These are phyloP conservation scores for Russula compacta DNA, from an alignment of 768 basidiomycete genomes.

Conservation along the genomic window DNA sequence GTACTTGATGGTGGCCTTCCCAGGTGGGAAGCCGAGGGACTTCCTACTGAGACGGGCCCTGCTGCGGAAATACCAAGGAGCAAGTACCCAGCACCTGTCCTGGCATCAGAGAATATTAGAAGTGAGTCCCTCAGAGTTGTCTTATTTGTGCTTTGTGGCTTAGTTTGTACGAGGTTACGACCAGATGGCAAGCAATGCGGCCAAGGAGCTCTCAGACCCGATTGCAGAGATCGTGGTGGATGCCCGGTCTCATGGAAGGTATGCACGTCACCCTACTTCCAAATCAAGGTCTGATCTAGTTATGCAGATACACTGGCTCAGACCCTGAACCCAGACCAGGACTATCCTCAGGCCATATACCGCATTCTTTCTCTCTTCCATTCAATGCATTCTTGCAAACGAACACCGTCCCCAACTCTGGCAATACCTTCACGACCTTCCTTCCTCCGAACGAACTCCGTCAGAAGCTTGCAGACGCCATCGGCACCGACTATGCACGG, in stretches of 20 bases:
- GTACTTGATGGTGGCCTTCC: slow-evolving; percentile 92
- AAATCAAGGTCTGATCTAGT: slow-evolving; percentile 4
- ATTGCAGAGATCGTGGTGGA: slow-evolving; percentile 71
- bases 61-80: slow-evolving; percentile 23
- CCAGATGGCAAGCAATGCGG: slow-evolving; percentile 67
- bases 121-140: slow-evolving; percentile 1
- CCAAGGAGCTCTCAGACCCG: slow-evolving; percentile 36
- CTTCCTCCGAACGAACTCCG: slow-evolving; percentile 49
- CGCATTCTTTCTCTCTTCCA: slow-evolving; percentile 74
- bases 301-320: slow-evolving; percentile 59
- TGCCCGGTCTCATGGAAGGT: slow-evolving; percentile 80
- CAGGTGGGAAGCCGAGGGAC: slow-evolving; percentile 62
- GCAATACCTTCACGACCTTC: slow-evolving; percentile 34
- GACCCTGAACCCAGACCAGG: slow-evolving; percentile 87
- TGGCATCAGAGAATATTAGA: slow-evolving; percentile 33
- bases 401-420: slow-evolving; percentile 29
- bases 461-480: slow-evolving; percentile 46
- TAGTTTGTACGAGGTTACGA: slow-evolving; percentile 52
- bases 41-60: slow-evolving; percentile 38
- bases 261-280: slow-evolving; percentile 18
- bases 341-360: slow-evolving; percentile 88
- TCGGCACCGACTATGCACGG: slow-evolving; percentile 51
- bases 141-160: not conserved
- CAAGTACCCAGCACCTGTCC: slow-evolving; percentile 43
- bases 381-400: slow-evolving; percentile 63